phyloP scores from a whole-genome alignment of 805 yeast species.

The Blastobotrys parvus region DNA sequence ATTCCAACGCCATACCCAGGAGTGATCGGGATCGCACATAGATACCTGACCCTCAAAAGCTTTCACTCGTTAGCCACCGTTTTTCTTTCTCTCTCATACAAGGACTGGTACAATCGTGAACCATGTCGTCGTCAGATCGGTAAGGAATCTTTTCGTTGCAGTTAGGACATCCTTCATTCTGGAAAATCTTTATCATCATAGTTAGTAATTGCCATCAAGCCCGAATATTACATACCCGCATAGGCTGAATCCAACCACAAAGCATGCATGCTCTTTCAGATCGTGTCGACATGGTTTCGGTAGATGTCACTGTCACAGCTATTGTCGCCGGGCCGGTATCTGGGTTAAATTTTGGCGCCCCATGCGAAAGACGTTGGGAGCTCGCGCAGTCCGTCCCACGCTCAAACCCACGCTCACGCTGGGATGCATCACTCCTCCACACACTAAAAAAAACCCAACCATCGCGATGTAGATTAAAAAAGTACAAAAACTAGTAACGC shows the following conservation, averaged over 20 bases:
- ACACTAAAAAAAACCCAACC: conserved; percentile 20
- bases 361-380: too few species aligned
- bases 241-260: conserved; percentile 85
- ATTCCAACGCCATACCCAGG: conserved; percentile 59
- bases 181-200: conserved; percentile 41
- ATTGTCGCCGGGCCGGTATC: too few species aligned
- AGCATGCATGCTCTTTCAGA: conserved; percentile 95
- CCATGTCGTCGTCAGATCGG: conserved; percentile 71
- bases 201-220: neutral
- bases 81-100: conserved; percentile 30
- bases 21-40: conserved; percentile 68
- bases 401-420: too few species aligned
- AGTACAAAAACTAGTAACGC: neutral
- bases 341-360: too few species aligned
- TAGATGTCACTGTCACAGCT: too few species aligned
- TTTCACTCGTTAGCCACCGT: conserved; percentile 4
- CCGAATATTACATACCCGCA: conserved; percentile 37
- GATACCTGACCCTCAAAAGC: conserved; percentile 93
- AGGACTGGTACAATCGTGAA: conserved; percentile 91
- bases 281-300: conserved; percentile 35
- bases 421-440: conserved; percentile 45
- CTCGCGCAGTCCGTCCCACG: too few species aligned
- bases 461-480: neutral
- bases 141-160: conserved; percentile 82
- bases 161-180: conserved; percentile 88